Evolutionary conservation across 129 eudicot genomes (phyloP).

Genomic region (Logfia minima): DNA sequence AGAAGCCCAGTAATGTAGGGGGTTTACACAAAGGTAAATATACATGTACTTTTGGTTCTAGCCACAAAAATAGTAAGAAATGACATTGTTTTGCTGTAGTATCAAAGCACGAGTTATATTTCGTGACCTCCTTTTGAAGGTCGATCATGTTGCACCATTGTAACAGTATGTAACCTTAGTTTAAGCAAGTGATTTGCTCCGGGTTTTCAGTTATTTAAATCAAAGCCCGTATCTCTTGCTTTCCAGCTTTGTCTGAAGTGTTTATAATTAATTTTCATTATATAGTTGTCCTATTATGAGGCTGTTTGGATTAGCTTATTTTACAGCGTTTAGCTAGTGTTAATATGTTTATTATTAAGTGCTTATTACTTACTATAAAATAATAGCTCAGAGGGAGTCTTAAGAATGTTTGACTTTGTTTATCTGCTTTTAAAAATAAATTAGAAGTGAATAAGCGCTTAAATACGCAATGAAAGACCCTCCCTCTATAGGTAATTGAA

Average conservation of each 20-base stretch:
- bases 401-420: neutral
- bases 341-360: no score
- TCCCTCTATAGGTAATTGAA: no score
- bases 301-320: neutral
- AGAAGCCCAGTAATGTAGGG: slow-evolving; percentile 22
- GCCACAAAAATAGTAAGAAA: neutral
- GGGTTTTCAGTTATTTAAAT: neutral
- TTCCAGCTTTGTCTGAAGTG: neutral
- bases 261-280: neutral
- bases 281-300: neutral
- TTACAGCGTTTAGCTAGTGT: neutral
- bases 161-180: slow-evolving; percentile 19
- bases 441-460: no score
- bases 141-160: slow-evolving; percentile 3
- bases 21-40: slow-evolving; percentile 7
- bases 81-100: slow-evolving; percentile 18
- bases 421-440: no score
- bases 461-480: no score
- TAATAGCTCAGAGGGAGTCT: neutral
- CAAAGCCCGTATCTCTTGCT: neutral
- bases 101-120: neutral
- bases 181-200: neutral
- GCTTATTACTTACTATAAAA: neutral
- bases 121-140: slow-evolving; percentile 16
- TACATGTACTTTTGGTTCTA: slow-evolving; percentile 15